Base-by-base conservation (phyloP, 108 stramenopile species). In the Fragilaria crotonensis region DNA sequence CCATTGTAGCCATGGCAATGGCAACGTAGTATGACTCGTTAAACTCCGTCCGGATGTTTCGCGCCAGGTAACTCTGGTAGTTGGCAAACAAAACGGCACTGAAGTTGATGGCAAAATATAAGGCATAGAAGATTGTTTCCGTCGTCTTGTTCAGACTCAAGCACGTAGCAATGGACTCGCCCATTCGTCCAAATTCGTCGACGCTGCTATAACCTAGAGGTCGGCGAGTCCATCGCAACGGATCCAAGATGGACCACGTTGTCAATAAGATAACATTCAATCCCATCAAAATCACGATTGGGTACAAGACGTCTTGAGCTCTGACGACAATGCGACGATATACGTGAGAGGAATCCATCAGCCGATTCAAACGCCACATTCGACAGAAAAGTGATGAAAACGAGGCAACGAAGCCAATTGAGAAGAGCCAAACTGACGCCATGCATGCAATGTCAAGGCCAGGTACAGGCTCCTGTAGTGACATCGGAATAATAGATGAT, bases 11-110 rank as follows among this genome's bases (percentile, higher is more conserved):
- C 48, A 81, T 67, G 23, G 75, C 66, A 51, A 81, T 50, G 22
- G 64, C 57, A 3, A 84, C 45, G 45, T 64, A 76, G 5, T 21
- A 50, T 21, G 66, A 66, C 62, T 84, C 83, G 1, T 56, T 51
- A 31, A 68, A 76, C 21, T 74, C 79, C 0, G 71, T 74, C 2
- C 66, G 49, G 20, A 83, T 58, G 19, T 71, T 58, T 45, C 85
- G 50, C 2, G 80, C 85, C 23, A 55, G 45, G 51, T 68, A 83
- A 2, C 73, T 72, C 49, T 86, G 72, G 9, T 56, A 36, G 32
- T 61, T 59, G 5, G 85, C 69, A 20, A 76, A 31, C 2, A 68
- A 1, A 28, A 83, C 33, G n/a, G 54, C 68, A n/a, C 25, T 55
- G 0, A 30, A 1, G 59, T 75, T 64, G 18, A 80, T n/a, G 7